Percentiles rank a stretch among this genome's conserved stretches.
Evolutionary conservation across 306 rosid genomes (phyloP).

Genomic region (Corylus americana): DNA sequence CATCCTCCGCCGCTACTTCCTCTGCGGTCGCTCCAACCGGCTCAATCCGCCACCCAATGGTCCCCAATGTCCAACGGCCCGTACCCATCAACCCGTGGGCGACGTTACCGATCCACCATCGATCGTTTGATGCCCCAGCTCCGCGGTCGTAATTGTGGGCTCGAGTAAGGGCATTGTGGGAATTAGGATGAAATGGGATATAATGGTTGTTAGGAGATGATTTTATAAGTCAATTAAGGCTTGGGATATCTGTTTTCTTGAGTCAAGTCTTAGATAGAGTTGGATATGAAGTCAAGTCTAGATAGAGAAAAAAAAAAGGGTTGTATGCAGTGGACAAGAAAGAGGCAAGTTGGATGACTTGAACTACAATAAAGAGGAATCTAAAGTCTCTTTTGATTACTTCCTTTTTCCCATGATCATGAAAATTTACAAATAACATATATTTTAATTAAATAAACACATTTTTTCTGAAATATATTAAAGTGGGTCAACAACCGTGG

Average conservation of each 20-base stretch:
- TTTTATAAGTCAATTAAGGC: too few relatives aligned
- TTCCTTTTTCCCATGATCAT: background rate
- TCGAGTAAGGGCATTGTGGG: constrained; percentile 2
- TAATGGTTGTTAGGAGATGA: background rate
- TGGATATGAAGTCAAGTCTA: constrained; percentile 34
- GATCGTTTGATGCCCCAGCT: constrained; percentile 25
- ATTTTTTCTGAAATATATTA: background rate
- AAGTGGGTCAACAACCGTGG: background rate
- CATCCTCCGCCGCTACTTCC: constrained; percentile 30
- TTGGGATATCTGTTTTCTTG: constrained; percentile 19
- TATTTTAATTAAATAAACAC: background rate
- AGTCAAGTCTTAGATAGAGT: constrained; percentile 23
- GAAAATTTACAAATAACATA: background rate
- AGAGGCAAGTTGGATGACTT: constrained; percentile 27
- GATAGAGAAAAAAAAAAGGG: background rate
- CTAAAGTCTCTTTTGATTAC: constrained; percentile 27
- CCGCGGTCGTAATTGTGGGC: constrained; percentile 17
- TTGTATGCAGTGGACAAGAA: constrained; percentile 37
- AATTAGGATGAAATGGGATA: background rate
- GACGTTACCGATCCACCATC: constrained; percentile 41
- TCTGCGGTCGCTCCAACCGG: constrained; percentile 21
- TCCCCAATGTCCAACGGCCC: constrained; percentile 37
- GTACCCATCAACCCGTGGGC: constrained; percentile 70
- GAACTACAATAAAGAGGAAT: constrained; percentile 33
- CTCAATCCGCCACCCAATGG: constrained; percentile 27